Base-by-base conservation (phyloP, 2,329 filamentous ascomycete species). In the Proliferodiscus dingleyae region DNA sequence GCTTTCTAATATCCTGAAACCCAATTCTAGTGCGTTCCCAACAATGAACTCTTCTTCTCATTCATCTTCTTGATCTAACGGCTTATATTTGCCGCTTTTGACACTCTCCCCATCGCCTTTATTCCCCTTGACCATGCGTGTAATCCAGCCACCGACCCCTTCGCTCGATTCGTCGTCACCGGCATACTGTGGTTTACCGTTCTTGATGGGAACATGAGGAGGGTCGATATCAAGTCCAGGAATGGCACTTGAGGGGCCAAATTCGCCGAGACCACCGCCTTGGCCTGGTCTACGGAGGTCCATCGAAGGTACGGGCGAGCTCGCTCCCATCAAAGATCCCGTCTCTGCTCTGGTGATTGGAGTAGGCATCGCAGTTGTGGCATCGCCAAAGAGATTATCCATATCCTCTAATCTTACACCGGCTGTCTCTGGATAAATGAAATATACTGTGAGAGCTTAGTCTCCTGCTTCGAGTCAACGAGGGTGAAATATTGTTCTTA, bases 341-440 rank as follows among this genome's bases (percentile, higher is more conserved):
- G 83, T 82, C 68, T 96, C 89, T 10, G 83, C 83, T 47, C 82
- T 77, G 1, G 88, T 74, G 36, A 82, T 80, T 1, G 91, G 90
- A 0, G 91, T 95, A 4, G 81, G 80, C 68, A 87, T 83, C 9
- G 84, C 80, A 2, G 88, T 90, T 21, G 87, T 93, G 28, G 90
- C 87, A 66, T 98, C 93, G 54, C 93, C 93, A 61, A 98, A 98
- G 13, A 98, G 71, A 2, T 81, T 78, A 64, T 95, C 88, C 93
- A 98, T 98, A 57, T 98, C 93, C 68, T 98, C 93, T 41, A 98
- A 76, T 46, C 90, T 85, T 47, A 98, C 83, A 59, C 94, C 94
- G 56, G 90, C 93, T 0, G 93, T 98, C 68, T 98, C 93, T 23
- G 93, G 93, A 65, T 97, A 98, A 56, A 95, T 80, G 68, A 97